Conservation (phyloP, 2,329 filamentous ascomycete genomes). For the Westerdykella aurantiaca region DNA sequence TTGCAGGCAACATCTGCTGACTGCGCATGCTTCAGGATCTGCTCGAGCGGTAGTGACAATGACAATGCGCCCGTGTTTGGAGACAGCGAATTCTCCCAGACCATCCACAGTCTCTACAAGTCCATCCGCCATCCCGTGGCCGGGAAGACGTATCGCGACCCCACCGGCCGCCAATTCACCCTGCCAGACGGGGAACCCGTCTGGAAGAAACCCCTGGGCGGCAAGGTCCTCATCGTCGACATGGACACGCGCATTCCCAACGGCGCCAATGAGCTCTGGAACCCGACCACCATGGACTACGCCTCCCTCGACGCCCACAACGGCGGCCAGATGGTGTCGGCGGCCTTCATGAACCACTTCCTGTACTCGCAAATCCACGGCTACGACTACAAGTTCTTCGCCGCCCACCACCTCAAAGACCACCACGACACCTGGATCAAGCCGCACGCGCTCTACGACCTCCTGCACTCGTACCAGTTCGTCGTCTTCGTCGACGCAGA, state of each 20-base stretch:
- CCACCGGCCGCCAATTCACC: not conserved
- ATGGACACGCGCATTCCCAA: slow-evolving; percentile 12
- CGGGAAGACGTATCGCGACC: not conserved
- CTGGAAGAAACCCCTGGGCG: slow-evolving; percentile 3
- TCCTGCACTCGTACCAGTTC: slow-evolving; percentile 17
- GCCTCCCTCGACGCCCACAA: not conserved
- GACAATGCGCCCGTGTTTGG: not conserved
- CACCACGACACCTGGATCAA: slow-evolving; percentile 40
- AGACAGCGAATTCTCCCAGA: not conserved
- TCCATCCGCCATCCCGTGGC: not conserved
- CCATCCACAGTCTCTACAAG: not conserved
- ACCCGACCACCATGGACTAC: slow-evolving; percentile 1
- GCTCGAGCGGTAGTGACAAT: not conserved
- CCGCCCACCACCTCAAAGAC: slow-evolving; percentile 21
- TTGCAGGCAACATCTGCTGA: not conserved
- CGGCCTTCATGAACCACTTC: slow-evolving; percentile 9
- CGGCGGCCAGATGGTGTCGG: not conserved
- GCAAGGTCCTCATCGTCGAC: slow-evolving; percentile 8
- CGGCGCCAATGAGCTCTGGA: slow-evolving; percentile 15
- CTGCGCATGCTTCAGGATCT: not conserved
- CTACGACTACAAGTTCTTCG: slow-evolving; percentile 39
- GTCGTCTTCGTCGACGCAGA: slow-evolving; percentile 42
- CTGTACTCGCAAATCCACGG: slow-evolving; percentile 33
- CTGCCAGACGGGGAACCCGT: not conserved
- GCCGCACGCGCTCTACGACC: slow-evolving; percentile 3